A percentile compares a stretch with the other conserved stretches of the same genome.
Evolutionary conservation across 2,329 filamentous ascomycete genomes (phyloP).

Genomic region (Beauveria scarabaeidicola): DNA sequence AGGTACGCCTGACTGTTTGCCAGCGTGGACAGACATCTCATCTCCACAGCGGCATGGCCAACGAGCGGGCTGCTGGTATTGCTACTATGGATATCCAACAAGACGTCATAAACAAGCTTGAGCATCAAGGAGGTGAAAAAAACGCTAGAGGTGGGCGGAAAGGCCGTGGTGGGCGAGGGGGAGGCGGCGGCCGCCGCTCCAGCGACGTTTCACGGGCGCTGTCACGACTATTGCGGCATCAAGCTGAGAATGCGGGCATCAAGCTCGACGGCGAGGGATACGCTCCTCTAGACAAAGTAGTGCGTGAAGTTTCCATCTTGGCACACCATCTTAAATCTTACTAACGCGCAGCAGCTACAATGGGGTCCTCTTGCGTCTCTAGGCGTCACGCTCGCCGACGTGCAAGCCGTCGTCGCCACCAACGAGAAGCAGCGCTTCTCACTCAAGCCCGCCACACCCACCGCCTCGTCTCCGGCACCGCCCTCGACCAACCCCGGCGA

Average conservation of each 20-base stretch:
- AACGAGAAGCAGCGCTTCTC: conserved; percentile 91
- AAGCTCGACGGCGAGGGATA: conserved; percentile 51
- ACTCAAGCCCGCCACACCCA: conserved; percentile 41
- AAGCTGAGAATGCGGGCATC: conserved; percentile 48
- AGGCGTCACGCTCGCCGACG: conserved; percentile 65
- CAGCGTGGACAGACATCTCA: neutral
- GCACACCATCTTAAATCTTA: neutral
- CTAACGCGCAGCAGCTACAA: conserved; percentile 31
- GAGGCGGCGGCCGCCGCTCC: conserved; percentile 23
- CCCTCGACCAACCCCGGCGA: conserved; percentile 42
- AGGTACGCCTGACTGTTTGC: neutral
- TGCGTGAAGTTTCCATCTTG: conserved; percentile 29
- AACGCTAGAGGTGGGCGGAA: conserved; percentile 11
- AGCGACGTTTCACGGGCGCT: conserved; percentile 44
- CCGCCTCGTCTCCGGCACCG: conserved; percentile 16
- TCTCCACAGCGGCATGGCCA: conserved; percentile 1
- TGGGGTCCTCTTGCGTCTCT: conserved; percentile 57
- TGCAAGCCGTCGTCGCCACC: conserved; percentile 57
- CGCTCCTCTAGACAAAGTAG: conserved; percentile 49
- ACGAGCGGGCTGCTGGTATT: conserved; percentile 2
- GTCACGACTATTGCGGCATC: conserved; percentile 46
- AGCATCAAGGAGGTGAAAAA: neutral
- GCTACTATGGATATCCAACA: conserved; percentile 4
- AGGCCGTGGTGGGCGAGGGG: conserved; percentile 18
- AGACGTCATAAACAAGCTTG: neutral